Base-by-base conservation (phyloP, 352 stramenopile species). In the Pelagophyceae sp. region DNA sequence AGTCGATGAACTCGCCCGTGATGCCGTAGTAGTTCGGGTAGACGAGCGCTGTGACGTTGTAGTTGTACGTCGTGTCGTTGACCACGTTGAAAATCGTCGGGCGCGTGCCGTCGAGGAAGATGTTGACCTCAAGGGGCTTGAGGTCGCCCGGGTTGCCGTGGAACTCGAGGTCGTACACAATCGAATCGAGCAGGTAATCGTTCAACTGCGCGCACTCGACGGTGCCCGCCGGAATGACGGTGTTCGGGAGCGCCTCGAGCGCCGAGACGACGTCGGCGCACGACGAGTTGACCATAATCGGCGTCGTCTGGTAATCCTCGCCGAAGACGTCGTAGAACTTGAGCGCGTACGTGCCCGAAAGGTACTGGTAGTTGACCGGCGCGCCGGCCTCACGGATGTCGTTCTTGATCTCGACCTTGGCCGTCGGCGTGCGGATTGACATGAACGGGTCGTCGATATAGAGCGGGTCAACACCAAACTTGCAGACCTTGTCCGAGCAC, bases 341-440 rank as follows among this genome's bases (percentile, higher is more conserved):
- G 0, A 88, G 78, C 1, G 81, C 80, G 25, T 11, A 11, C 25
- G 5, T 5, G 11, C 60, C 60, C 25, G 25, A 17, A 78, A 82
- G 80, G 67, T 79, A 83, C 61, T 40, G 25, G 54, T 67, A 65
- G 33, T 38, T 67, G 67, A 6, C 72, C 15, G 79, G 11, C 0
- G 88, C 79, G 45, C 82, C 86, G 70, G 88, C 80, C 40, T 78
- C 86, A 65, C 88, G 85, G 6, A 80, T 75, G 72, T 88, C 82
- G 54, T 81, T 78, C 50, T 83, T 79, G 76, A 81, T 74, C 3
- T 32, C 76, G 72, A 82, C 69, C 37, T 81, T 67, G 1, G 78
- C 90, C 87, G 76, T 96, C 92, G 35, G 92, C 92, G n/a, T 37
- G 69, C 85, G 88, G 31, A 89, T 87, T 84, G 93, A 98, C 74